Conservation (phyloP, 192 early-diverging fungal genomes). For the Thamnidium elegans region DNA sequence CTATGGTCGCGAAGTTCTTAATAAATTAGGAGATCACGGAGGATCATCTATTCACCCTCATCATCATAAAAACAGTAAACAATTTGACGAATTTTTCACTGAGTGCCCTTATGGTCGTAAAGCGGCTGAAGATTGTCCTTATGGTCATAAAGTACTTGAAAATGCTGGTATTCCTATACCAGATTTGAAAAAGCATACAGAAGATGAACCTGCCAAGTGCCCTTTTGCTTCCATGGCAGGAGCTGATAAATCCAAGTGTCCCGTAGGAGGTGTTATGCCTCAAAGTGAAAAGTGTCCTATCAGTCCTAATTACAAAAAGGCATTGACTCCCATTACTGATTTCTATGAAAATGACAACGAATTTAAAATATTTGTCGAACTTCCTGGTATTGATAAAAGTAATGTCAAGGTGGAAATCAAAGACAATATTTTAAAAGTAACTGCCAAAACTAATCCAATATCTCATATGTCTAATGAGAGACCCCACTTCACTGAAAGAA, state of each 20-base stretch:
- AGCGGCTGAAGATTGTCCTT: not conserved
- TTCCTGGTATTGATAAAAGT: slow-evolving; percentile 57
- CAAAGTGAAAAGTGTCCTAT: not conserved
- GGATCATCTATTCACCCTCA: not conserved
- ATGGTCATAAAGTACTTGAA: slow-evolving; percentile 1
- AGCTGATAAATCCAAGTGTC: slow-evolving; percentile 1
- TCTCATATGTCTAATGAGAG: slow-evolving; percentile 30
- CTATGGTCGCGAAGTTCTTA: not conserved
- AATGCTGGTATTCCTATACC: not conserved
- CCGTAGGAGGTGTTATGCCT: not conserved
- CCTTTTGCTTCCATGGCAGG: slow-evolving; percentile 1
- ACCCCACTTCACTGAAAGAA: slow-evolving; percentile 48
- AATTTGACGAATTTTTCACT: not conserved
- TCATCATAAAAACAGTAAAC: not conserved
- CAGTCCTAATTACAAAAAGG: slow-evolving; percentile 4
- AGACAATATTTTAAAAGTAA: slow-evolving; percentile 45
- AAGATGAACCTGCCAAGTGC: not conserved
- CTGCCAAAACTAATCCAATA: slow-evolving; percentile 37
- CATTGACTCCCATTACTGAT: slow-evolving; percentile 35
- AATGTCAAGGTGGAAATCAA: slow-evolving; percentile 49
- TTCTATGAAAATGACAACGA: slow-evolving; percentile 49
- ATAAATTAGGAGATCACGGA: not conserved
- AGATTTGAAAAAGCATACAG: not conserved
- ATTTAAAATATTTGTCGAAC: slow-evolving; percentile 46
- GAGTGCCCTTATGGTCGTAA: not conserved